phyloP scores from a whole-genome alignment of 306 rosid species.

The Lablab purpureus region DNA sequence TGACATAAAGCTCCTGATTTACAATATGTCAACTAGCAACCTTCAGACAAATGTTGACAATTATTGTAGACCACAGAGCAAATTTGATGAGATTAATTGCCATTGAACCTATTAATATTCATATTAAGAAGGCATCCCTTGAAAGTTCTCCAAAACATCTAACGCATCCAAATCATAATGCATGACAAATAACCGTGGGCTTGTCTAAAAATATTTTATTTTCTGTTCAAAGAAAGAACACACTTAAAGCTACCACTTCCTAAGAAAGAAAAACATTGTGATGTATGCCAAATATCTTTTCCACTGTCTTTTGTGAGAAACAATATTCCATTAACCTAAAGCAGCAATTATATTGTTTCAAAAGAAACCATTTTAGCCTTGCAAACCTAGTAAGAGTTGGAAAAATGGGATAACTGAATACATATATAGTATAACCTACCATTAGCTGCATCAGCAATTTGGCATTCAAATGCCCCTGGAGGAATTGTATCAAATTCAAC shows the following conservation, averaged over 20 bases:
- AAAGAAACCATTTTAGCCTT: slow-evolving; percentile 22
- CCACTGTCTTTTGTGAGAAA: neutral
- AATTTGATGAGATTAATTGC: neutral
- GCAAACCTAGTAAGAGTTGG: slow-evolving; percentile 15
- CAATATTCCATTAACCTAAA: slow-evolving; percentile 14
- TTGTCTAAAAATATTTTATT: slow-evolving; percentile 20
- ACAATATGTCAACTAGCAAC: neutral
- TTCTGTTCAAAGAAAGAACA: slow-evolving; percentile 1
- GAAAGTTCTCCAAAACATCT: slow-evolving; percentile 17
- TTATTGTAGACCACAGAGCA: neutral
- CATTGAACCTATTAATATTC: neutral
- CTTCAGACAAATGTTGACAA: neutral
- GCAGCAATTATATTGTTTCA: slow-evolving; percentile 12
- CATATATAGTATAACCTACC: slow-evolving; percentile 59
- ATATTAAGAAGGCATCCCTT: slow-evolving; percentile 2
- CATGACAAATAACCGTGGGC: slow-evolving; percentile 14
- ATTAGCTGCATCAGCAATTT: slow-evolving; percentile 57
- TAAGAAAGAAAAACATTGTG: slow-evolving; percentile 17
- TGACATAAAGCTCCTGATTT: neutral
- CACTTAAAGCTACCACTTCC: slow-evolving; percentile 15
- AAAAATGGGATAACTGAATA: neutral
- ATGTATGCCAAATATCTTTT: neutral
- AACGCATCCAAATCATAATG: slow-evolving; percentile 23
- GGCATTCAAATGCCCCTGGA: slow-evolving; percentile 91
- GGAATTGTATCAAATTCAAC: slow-evolving; percentile 91